Conservation (phyloP, 305 asterid species). For the Fraxinus platypoda region DNA sequence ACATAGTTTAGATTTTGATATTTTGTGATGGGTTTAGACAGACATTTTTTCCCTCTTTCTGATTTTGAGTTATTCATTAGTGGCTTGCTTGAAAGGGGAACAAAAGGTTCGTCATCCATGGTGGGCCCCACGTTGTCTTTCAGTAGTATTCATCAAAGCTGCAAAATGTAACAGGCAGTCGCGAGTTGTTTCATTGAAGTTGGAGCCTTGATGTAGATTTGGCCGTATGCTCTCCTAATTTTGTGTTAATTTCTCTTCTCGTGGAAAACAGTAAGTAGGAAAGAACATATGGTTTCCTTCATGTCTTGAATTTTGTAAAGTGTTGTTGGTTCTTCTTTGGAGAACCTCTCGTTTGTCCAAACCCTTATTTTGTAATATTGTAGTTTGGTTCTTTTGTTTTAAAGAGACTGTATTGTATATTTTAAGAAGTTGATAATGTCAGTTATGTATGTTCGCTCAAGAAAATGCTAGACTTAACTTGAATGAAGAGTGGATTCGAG, state of each 20-base stretch:
- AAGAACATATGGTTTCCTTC: constrained; percentile 13
- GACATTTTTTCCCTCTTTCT: not conserved
- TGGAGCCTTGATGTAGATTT: constrained; percentile 77
- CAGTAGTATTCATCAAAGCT: constrained; percentile 60
- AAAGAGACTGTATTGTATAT: not conserved
- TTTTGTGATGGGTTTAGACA: not conserved
- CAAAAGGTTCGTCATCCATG: constrained; percentile 88
- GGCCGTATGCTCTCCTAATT: constrained; percentile 26
- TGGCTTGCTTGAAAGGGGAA: constrained; percentile 99
- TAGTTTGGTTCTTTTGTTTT: not conserved
- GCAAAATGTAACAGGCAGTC: constrained; percentile 90
- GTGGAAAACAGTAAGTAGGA: constrained; percentile 28
- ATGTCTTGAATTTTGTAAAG: not conserved
- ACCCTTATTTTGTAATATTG: not conserved
- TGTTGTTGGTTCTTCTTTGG: not conserved
- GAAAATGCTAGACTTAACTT: not conserved
- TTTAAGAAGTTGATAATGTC: not conserved
- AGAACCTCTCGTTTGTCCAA: not conserved
- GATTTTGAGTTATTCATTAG: constrained; percentile 34
- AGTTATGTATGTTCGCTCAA: not conserved
- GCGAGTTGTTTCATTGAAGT: constrained; percentile 91
- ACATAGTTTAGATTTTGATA: not conserved
- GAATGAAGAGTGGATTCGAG: not conserved
- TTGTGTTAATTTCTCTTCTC: constrained; percentile 10
- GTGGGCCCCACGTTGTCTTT: constrained; percentile 94